Percentiles rank a stretch among this genome's conserved stretches.
phyloP scores from a whole-genome alignment of 352 stramenopile species.

The Phytophthora tentaculata region DNA sequence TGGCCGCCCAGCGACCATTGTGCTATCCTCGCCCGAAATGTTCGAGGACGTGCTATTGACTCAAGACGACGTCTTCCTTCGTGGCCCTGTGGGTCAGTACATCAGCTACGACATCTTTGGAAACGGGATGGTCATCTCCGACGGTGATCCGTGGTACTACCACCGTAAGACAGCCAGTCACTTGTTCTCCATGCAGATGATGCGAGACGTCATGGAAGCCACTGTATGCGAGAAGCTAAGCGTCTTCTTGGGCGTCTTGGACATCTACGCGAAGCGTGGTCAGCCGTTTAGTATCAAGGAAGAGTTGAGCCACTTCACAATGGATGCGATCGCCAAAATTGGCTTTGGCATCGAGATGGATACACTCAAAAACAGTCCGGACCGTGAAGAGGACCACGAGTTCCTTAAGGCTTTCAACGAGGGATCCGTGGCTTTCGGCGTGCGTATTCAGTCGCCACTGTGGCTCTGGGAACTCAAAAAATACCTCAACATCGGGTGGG shows the following conservation, averaged over 20 bases:
- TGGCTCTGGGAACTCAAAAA: constrained; percentile 48
- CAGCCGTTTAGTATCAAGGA: constrained; percentile 45
- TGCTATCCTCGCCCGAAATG: constrained; percentile 43
- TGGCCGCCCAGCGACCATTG: constrained; percentile 37
- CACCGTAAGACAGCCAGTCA: constrained; percentile 86
- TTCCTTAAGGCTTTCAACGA: constrained; percentile 59
- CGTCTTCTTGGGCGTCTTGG: constrained; percentile 35
- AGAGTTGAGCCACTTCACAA: constrained; percentile 60
- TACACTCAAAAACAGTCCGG: constrained; percentile 38
- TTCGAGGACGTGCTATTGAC: constrained; percentile 59
- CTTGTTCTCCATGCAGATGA: constrained; percentile 75
- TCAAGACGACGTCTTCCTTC: constrained; percentile 74
- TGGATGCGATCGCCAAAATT: constrained; percentile 70
- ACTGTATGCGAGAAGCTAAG: constrained; percentile 38
- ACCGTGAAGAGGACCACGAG: constrained; percentile 44
- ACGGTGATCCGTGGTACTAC: constrained; percentile 54
- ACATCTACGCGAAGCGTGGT: constrained; percentile 20
- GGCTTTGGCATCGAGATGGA: constrained; percentile 53
- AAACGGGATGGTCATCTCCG: constrained; percentile 48
- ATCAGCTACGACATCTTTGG: constrained; percentile 65
- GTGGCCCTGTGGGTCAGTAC: constrained; percentile 42
- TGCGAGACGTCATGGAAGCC: constrained; percentile 51
- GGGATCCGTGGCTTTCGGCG: constrained; percentile 36
- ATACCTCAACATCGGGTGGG: constrained; percentile 44
- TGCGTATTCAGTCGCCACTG: constrained; percentile 38